A percentile compares a stretch with the other conserved stretches of the same genome.
phyloP scores from a whole-genome alignment of 768 basidiomycete species.

The Serendipita sp. region DNA sequence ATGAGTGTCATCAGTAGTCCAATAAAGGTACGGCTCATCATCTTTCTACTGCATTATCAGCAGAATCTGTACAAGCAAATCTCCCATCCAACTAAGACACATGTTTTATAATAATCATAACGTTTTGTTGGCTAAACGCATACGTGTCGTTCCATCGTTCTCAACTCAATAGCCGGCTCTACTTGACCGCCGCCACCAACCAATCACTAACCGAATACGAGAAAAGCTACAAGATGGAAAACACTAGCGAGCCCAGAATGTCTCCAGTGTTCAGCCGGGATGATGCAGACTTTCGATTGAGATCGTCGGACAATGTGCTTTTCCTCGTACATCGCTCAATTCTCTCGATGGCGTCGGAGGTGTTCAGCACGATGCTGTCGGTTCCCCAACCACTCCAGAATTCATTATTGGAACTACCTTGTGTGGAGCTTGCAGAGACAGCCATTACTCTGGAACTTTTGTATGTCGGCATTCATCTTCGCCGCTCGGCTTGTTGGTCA shows the following conservation, averaged over 20 bases:
- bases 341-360: background rate
- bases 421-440: background rate
- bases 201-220: too few species aligned
- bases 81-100: too few species aligned
- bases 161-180: too few species aligned
- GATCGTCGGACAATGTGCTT: background rate
- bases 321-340: background rate
- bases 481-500: background rate
- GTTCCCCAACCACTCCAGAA: background rate
- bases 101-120: too few species aligned
- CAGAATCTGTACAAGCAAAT: too few species aligned
- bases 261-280: constrained; percentile 3
- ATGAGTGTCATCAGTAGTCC: too few species aligned
- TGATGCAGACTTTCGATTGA: constrained; percentile 1
- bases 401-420: background rate
- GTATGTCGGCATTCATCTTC: background rate
- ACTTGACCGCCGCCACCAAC: too few species aligned
- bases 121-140: too few species aligned
- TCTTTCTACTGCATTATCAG: too few species aligned
- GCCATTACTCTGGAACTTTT: background rate
- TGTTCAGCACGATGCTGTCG: constrained; percentile 1
- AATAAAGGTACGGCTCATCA: too few species aligned
- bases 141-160: too few species aligned
- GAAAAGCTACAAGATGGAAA: background rate
- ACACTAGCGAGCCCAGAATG: background rate